Conservation (phyloP, 1,284 basidiomycete genomes). For the Apiotrichum brassicae region DNA sequence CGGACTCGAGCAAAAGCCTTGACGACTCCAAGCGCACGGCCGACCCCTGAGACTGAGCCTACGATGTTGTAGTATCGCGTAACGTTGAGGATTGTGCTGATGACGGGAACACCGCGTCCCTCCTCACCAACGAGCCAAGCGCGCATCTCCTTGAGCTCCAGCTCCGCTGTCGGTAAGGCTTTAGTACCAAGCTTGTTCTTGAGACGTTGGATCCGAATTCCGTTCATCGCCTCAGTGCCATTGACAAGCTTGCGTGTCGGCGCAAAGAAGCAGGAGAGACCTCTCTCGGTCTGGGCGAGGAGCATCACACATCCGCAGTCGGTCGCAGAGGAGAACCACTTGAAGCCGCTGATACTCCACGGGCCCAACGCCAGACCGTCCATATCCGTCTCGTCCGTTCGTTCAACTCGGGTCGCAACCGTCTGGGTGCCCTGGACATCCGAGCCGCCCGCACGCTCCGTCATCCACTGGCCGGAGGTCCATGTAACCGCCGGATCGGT, state of each 20-base stretch:
- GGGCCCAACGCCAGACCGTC: conserved; percentile 16
- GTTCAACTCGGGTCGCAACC: conserved; percentile 11
- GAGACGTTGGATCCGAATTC: conserved; percentile 63
- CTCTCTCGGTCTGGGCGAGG: conserved; percentile 36
- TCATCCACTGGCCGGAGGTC: conserved; percentile 79
- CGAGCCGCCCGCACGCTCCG: conserved; percentile 69
- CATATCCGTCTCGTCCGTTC: conserved; percentile 1
- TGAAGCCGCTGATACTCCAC: conserved; percentile 57
- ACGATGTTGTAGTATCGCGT: conserved; percentile 56
- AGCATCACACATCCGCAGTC: conserved; percentile 46
- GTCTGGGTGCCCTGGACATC: conserved; percentile 73
- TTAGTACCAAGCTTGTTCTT: conserved; percentile 76
- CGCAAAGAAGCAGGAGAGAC: conserved; percentile 62
- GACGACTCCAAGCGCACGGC: conserved; percentile 59
- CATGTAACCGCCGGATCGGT: conserved; percentile 57
- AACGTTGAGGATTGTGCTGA: conserved; percentile 67
- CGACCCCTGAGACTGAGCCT: conserved; percentile 35
- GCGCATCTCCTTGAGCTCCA: conserved; percentile 57
- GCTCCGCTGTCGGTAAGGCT: conserved; percentile 68
- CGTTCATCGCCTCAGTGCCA: conserved; percentile 52
- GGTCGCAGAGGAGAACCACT: conserved; percentile 78
- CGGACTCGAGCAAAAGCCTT: conserved; percentile 59
- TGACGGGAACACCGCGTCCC: conserved; percentile 62
- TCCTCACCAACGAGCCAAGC: conserved; percentile 61
- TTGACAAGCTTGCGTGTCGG: conserved; percentile 51